phyloP scores from a whole-genome alignment of 441 rosid genomes.

The Adansonia grandidieri region DNA sequence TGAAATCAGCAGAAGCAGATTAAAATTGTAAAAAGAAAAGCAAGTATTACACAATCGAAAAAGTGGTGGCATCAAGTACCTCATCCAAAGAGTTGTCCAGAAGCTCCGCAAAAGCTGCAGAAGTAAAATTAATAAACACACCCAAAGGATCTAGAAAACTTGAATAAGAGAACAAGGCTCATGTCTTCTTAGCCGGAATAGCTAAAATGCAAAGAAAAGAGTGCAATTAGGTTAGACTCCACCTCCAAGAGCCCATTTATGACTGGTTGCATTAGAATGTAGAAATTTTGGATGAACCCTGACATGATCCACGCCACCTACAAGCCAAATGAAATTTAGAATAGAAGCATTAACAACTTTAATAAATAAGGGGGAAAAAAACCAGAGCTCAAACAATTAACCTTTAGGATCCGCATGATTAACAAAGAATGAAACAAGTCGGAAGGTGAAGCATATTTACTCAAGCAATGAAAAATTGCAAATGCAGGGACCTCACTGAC shows the following conservation, averaged over 20 bases:
- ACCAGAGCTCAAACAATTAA: not conserved
- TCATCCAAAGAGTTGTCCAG: slow-evolving; percentile 90
- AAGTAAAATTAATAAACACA: slow-evolving; percentile 15
- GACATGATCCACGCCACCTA: slow-evolving; percentile 88
- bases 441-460: too few relatives aligned
- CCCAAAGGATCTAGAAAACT: slow-evolving; percentile 13
- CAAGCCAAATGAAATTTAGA: slow-evolving; percentile 18
- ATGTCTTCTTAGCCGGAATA: not conserved
- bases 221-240: not conserved
- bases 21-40: not conserved
- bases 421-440: not conserved
- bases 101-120: slow-evolving; percentile 91
- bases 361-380: not conserved
- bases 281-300: slow-evolving; percentile 93
- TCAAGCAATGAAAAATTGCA: not conserved
- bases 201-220: not conserved
- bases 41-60: not conserved
- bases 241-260: slow-evolving; percentile 99
- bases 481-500: not conserved
- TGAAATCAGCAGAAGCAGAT: slow-evolving; percentile 34
- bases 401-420: not conserved
- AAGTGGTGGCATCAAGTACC: slow-evolving; percentile 43
- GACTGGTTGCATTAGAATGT: slow-evolving; percentile 95
- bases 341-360: not conserved
- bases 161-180: not conserved